Evolutionary conservation across 2,329 filamentous ascomycete species (phyloP).

Genomic region (Colletotrichum melonis): DNA sequence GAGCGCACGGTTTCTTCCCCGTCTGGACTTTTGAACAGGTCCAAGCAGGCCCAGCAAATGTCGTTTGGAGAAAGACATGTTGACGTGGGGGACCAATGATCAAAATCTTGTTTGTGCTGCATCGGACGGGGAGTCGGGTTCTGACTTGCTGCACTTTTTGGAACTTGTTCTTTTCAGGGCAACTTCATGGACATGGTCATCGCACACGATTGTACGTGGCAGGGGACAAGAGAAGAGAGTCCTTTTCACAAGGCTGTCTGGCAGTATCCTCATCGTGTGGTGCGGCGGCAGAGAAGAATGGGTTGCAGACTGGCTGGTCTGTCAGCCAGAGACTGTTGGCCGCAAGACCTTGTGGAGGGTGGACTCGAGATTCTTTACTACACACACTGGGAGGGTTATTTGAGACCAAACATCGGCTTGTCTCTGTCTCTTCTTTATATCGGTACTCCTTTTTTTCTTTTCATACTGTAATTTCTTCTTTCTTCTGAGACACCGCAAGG

Average conservation of each 20-base stretch:
- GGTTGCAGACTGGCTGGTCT: slow-evolving; percentile 16
- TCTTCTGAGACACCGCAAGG: slow-evolving; percentile 37
- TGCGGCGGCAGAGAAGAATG: slow-evolving; percentile 12
- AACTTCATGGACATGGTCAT: slow-evolving; percentile 30
- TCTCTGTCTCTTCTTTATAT: slow-evolving; percentile 37
- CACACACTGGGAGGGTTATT: slow-evolving; percentile 34
- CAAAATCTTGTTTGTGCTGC: slow-evolving; percentile 45
- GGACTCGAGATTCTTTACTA: slow-evolving; percentile 38
- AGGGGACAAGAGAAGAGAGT: slow-evolving; percentile 4
- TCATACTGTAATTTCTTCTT: slow-evolving; percentile 36
- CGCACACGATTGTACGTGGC: slow-evolving; percentile 16
- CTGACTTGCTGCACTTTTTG: slow-evolving; percentile 43
- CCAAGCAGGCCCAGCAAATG: slow-evolving; percentile 26
- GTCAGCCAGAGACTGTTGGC: slow-evolving; percentile 21
- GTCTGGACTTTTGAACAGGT: slow-evolving; percentile 27
- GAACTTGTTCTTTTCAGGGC: slow-evolving; percentile 31
- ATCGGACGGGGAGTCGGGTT: slow-evolving; percentile 53
- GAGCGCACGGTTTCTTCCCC: slow-evolving; percentile 22
- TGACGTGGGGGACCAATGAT: slow-evolving; percentile 30
- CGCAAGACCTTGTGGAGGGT: slow-evolving; percentile 23
- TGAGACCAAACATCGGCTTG: slow-evolving; percentile 34
- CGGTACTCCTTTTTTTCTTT: slow-evolving; percentile 33
- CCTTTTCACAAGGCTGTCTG: slow-evolving; percentile 5
- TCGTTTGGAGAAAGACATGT: slow-evolving; percentile 26
- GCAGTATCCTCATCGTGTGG: neutral